A percentile compares a stretch with the other conserved stretches of the same genome.
Evolutionary conservation across 805 yeast species (phyloP).

Genomic region (Candida peoriensis): DNA sequence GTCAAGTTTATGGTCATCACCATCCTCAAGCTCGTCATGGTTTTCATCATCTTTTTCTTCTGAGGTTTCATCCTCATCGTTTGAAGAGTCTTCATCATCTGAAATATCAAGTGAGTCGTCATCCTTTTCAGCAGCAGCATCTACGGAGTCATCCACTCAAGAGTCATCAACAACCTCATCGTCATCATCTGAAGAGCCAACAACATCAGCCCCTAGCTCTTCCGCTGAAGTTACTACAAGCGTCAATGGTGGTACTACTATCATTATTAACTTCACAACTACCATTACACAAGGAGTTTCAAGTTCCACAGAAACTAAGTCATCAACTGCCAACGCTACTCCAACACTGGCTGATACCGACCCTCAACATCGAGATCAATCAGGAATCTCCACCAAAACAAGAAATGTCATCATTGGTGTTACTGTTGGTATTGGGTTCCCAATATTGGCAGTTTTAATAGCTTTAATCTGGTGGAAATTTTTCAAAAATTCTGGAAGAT

Average conservation of each 20-base stretch:
- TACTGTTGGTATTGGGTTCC: constrained; percentile 66
- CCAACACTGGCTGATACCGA: constrained; percentile 13
- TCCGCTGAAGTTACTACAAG: constrained; percentile 6
- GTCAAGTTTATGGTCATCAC: constrained; percentile 3
- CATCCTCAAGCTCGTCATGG: constrained; percentile 7
- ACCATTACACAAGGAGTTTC: constrained; percentile 8
- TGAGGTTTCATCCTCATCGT: constrained; percentile 4
- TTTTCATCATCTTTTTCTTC: constrained; percentile 1
- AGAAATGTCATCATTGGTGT: constrained; percentile 59
- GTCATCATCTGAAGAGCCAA: constrained; percentile 1
- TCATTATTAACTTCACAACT: constrained; percentile 18
- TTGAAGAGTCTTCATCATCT: constrained; percentile 1
- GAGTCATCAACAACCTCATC: constrained; percentile 1
- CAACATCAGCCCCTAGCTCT: constrained; percentile 1
- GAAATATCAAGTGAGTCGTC: background rate
- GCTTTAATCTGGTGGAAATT: constrained; percentile 9
- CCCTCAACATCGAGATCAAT: constrained; percentile 2
- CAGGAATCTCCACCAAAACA: constrained; percentile 40
- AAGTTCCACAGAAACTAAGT: constrained; percentile 25
- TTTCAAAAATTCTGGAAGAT: constrained; percentile 10
- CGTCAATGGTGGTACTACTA: constrained; percentile 11
- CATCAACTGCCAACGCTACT: constrained; percentile 22
- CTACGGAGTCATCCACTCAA: background rate
- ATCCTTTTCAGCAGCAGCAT: background rate
- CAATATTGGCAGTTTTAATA: constrained; percentile 31